Evolutionary conservation across 164 flowering plant genomes (phyloP).

Genomic region (Nymphaea thermarum): DNA sequence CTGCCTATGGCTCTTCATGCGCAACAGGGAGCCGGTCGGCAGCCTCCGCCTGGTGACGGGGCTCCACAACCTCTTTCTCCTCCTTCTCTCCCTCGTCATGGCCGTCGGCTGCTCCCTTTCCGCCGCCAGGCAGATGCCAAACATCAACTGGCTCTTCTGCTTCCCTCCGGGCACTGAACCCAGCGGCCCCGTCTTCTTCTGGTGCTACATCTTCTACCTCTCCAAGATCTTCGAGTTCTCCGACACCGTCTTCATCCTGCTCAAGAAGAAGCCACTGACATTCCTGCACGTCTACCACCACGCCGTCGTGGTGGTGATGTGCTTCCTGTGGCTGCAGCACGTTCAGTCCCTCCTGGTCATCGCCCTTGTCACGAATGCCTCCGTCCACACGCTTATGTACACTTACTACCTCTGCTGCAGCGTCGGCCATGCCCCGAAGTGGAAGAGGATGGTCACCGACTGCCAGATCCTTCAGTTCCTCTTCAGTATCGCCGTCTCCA

Average conservation of each 20-base stretch:
- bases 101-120: slow-evolving; percentile 68
- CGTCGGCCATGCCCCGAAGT: slow-evolving; percentile 48
- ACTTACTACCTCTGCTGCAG: slow-evolving; percentile 53
- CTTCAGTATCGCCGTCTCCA: slow-evolving; percentile 49
- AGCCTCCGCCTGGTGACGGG: slow-evolving; percentile 56
- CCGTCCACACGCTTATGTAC: slow-evolving; percentile 82
- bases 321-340: slow-evolving; percentile 60
- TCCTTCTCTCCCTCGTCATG: slow-evolving; percentile 71
- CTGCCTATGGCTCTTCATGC: slow-evolving; percentile 10
- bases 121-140: slow-evolving; percentile 24
- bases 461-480: slow-evolving; percentile 81
- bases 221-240: slow-evolving; percentile 71
- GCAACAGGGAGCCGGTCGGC: slow-evolving; percentile 11
- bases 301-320: slow-evolving; percentile 70
- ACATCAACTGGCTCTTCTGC: slow-evolving; percentile 49
- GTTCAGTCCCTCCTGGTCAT: slow-evolving; percentile 67
- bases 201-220: slow-evolving; percentile 87
- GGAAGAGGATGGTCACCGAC: slow-evolving; percentile 83
- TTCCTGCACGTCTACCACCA: slow-evolving; percentile 99
- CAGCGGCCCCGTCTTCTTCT: slow-evolving; percentile 78
- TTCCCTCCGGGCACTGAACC: slow-evolving; percentile 56
- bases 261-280: slow-evolving; percentile 42
- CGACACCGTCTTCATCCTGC: slow-evolving; percentile 67
- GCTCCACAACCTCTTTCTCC: slow-evolving; percentile 62
- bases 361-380: slow-evolving; percentile 69